These are phyloP conservation scores for Nicotiana rustica DNA, from an alignment of 305 asterid species.

Conservation along the genomic window DNA sequence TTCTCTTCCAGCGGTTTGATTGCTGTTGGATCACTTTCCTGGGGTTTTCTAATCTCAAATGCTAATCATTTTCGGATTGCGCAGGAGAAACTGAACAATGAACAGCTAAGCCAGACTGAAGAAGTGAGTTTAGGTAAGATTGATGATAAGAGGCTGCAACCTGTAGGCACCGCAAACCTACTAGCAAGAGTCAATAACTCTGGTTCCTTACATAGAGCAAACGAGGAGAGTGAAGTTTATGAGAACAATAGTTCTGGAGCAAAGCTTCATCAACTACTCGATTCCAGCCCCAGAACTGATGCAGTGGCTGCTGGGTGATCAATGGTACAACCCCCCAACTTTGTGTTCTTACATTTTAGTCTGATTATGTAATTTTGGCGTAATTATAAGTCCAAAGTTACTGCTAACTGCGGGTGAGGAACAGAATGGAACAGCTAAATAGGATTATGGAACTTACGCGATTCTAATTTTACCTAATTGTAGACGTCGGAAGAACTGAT, in stretches of 20 bases:
- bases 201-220: constrained; percentile 48
- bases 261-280: constrained; percentile 79
- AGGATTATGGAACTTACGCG: constrained; percentile 31
- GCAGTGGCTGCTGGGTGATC: constrained; percentile 83
- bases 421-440: constrained; percentile 31
- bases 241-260: constrained; percentile 59
- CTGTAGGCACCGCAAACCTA: constrained; percentile 79
- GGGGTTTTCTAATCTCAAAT: not conserved
- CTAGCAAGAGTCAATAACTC: constrained; percentile 82
- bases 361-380: constrained; percentile 61
- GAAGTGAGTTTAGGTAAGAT: constrained; percentile 45
- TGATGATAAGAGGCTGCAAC: constrained; percentile 58
- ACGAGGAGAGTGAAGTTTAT: constrained; percentile 57
- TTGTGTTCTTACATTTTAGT: constrained; percentile 25
- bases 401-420: constrained; percentile 57
- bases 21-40: not conserved
- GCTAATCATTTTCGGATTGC: constrained; percentile 25
- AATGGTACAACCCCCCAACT: not conserved
- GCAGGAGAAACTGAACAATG: constrained; percentile 71
- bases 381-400: constrained; percentile 65
- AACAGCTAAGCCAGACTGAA: constrained; percentile 48
- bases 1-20: not conserved
- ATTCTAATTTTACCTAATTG: constrained; percentile 37
- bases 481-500: constrained; percentile 44
- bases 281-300: constrained; percentile 63